Percentiles rank a stretch among this genome's conserved stretches.
phyloP scores from a whole-genome alignment of 2,329 filamentous ascomycete species.

The Intubia oerlemansii region DNA sequence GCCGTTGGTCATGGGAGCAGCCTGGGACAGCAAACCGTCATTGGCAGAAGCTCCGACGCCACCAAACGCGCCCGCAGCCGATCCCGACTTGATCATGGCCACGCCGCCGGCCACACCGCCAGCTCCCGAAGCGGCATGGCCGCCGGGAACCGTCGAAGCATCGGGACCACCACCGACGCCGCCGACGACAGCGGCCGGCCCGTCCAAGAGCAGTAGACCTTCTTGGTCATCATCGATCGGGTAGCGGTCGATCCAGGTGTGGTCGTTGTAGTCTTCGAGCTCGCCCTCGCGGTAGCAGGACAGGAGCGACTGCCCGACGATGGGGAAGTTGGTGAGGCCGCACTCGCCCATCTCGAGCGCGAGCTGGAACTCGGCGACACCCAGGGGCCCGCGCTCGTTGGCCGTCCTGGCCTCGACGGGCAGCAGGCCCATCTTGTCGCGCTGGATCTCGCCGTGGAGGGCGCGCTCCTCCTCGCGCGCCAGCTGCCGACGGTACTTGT shows the following conservation, averaged over 20 bases:
- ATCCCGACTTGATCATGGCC: constrained; percentile 2
- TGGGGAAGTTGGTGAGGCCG: constrained; percentile 56
- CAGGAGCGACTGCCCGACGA: constrained; percentile 48
- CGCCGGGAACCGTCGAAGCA: neutral
- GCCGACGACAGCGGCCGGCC: neutral
- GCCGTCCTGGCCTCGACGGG: constrained; percentile 65
- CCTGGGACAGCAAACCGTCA: constrained; percentile 14
- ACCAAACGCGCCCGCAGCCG: constrained; percentile 1
- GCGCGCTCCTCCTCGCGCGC: constrained; percentile 54
- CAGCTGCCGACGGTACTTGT: constrained; percentile 55
- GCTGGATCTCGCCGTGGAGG: constrained; percentile 48
- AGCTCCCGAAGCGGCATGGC: neutral
- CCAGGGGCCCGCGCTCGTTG: constrained; percentile 47
- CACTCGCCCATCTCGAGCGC: constrained; percentile 56
- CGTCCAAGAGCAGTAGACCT: neutral
- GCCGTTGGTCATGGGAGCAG: constrained; percentile 21
- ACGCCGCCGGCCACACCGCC: neutral
- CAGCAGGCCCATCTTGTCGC: constrained; percentile 57
- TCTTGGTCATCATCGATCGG: constrained; percentile 4
- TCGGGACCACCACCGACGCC: neutral
- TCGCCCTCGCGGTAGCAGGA: constrained; percentile 57
- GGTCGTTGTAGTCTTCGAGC: constrained; percentile 43
- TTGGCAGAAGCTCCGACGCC: constrained; percentile 6
- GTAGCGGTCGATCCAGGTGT: constrained; percentile 26
- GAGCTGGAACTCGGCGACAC: constrained; percentile 58